Percentiles rank a stretch among this genome's conserved stretches.
Conservation (phyloP, 192 early-diverging fungal species). For the Coemansia sp. region DNA sequence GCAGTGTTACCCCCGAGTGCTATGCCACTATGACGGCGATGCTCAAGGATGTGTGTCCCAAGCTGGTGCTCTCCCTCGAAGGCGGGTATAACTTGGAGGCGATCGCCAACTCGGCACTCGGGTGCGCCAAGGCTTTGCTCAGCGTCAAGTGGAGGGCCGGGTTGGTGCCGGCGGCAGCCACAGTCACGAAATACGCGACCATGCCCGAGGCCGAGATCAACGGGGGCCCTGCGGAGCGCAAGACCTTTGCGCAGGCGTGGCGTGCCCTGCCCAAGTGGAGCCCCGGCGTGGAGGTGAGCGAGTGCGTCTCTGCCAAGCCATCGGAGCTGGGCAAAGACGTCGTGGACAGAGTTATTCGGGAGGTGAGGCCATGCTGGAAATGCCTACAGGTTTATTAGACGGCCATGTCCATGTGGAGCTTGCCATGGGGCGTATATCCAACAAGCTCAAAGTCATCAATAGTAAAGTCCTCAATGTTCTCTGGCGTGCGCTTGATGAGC, state of each 20-base stretch:
- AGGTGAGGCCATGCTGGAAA: not conserved
- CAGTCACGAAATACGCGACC: slow-evolving; percentile 32
- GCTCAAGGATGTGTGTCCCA: slow-evolving; percentile 65
- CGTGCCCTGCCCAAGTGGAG: slow-evolving; percentile 17
- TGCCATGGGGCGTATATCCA: slow-evolving; percentile 81
- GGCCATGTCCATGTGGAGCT: slow-evolving; percentile 95
- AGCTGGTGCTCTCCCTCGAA: slow-evolving; percentile 78
- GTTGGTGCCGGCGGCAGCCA: slow-evolving; percentile 24
- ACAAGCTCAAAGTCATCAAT: slow-evolving; percentile 78
- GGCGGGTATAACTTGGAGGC: slow-evolving; percentile 86
- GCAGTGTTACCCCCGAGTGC: slow-evolving; percentile 72
- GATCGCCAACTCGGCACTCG: slow-evolving; percentile 70
- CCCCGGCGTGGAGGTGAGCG: slow-evolving; percentile 22
- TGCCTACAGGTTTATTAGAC: slow-evolving; percentile 54
- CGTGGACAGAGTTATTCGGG: slow-evolving; percentile 26
- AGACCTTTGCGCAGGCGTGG: slow-evolving; percentile 17
- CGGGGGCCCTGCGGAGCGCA: slow-evolving; percentile 8
- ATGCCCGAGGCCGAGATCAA: slow-evolving; percentile 37
- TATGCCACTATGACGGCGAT: slow-evolving; percentile 87
- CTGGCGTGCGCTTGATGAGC: slow-evolving; percentile 56
- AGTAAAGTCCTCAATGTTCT: slow-evolving; percentile 69
- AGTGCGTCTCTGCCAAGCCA: slow-evolving; percentile 19
- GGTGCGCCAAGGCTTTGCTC: slow-evolving; percentile 71
- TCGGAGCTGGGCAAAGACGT: slow-evolving; percentile 22
- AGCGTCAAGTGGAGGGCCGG: slow-evolving; percentile 55